These are phyloP conservation scores for Dioszegia crocea DNA, from an alignment of 768 basidiomycete genomes.

Conservation along the genomic window DNA sequence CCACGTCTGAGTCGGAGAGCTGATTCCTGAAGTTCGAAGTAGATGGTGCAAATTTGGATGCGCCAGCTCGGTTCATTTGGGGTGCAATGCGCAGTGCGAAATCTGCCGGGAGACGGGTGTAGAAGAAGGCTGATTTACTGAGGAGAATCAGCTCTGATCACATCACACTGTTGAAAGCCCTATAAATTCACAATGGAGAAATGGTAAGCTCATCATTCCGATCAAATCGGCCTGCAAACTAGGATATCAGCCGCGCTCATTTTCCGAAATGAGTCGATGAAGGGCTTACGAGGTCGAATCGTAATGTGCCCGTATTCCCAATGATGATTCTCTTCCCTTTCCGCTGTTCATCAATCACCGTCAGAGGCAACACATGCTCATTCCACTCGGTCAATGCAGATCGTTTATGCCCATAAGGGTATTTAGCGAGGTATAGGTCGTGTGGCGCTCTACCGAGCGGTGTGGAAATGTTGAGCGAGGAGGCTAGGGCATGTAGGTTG, in stretches of 20 bases:
- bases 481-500: slow-evolving; percentile 19
- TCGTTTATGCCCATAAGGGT: slow-evolving; percentile 25
- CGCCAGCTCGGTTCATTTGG: slow-evolving; percentile 38
- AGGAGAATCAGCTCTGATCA: slow-evolving; percentile 9
- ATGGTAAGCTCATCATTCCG: slow-evolving; percentile 75
- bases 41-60: slow-evolving; percentile 19
- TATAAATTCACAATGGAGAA: slow-evolving; percentile 57
- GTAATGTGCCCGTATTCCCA: slow-evolving; percentile 48
- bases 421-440: slow-evolving; percentile 63
- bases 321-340: slow-evolving; percentile 28
- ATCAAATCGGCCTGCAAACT: slow-evolving; percentile 62
- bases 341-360: slow-evolving; percentile 51
- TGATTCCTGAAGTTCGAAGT: not conserved
- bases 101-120: slow-evolving; percentile 27
- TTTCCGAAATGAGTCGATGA: too few species aligned
- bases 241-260: slow-evolving; percentile 15
- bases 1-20: not conserved
- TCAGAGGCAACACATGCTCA: slow-evolving; percentile 57
- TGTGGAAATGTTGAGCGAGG: slow-evolving; percentile 58
- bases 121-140: slow-evolving; percentile 30
- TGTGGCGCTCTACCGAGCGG: slow-evolving; percentile 70
- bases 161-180: not conserved
- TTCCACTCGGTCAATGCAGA: slow-evolving; percentile 46
- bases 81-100: slow-evolving; percentile 28
- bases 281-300: slow-evolving; percentile 50